Conservation (phyloP, 2,329 filamentous ascomycete species). For the Zymoseptoria passerinii region DNA sequence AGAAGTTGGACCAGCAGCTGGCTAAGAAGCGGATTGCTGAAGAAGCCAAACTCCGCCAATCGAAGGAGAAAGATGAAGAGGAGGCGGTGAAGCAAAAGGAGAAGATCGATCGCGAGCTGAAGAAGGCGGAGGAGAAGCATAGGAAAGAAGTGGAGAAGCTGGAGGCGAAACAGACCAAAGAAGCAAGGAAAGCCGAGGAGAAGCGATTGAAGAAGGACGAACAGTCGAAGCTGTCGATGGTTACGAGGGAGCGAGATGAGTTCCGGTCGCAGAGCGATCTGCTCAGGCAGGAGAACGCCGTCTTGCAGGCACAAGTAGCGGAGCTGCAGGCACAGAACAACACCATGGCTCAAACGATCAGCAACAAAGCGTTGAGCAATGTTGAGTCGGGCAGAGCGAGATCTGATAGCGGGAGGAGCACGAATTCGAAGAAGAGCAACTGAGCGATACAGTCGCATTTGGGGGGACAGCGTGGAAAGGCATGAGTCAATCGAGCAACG, state of each 20-base stretch:
- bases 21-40: constrained; percentile 49
- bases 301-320: constrained; percentile 45
- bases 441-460: neutral
- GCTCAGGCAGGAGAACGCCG: constrained; percentile 42
- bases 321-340: constrained; percentile 53
- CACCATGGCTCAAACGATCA: constrained; percentile 37
- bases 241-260: constrained; percentile 44
- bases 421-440: neutral
- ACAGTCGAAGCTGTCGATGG: constrained; percentile 38
- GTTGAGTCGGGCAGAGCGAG: constrained; percentile 9
- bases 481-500: neutral
- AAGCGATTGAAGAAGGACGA: constrained; percentile 40
- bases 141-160: constrained; percentile 55
- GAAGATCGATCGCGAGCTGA: constrained; percentile 56
- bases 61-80: constrained; percentile 31
- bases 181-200: constrained; percentile 37
- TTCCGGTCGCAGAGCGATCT: constrained; percentile 38
- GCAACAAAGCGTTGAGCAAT: constrained; percentile 20
- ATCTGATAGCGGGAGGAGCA: constrained; percentile 13
- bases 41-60: constrained; percentile 35
- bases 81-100: constrained; percentile 54
- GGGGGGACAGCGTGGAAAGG: neutral
- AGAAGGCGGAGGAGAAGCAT: constrained; percentile 57
- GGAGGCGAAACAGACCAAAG: constrained; percentile 29
- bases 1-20: constrained; percentile 56